Evolutionary conservation across 805 yeast species (phyloP), one percentile per base, ranked within the genome.

Genomic region (Wickerhamomyces subpelliculosus): DNA sequence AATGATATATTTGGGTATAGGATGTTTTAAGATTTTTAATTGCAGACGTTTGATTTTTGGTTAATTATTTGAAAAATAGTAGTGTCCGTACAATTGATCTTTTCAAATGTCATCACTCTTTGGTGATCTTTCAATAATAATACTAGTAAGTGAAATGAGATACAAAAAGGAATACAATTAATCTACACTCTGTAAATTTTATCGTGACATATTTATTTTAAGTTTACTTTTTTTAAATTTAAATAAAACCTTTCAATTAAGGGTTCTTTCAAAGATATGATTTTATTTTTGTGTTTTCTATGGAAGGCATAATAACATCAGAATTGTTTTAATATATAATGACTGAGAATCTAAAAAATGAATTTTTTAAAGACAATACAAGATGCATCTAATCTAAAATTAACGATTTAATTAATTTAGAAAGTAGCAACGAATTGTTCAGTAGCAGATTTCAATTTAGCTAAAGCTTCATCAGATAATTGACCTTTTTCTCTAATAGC

Each of bases 341-440:
- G 34, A 36, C 35, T 36, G 27, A 18, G 6, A 27, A 16, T 27
- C 12, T 27, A 18, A 11, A 16, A 12, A 12, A 12, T 27, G 9
- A 16, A 27, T 16, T 27, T 27, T 14, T 27, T 27, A 14, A 16
- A 8, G 9, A 17, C 21, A 23, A 34, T 25, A n/a, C 33, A 26
- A 32, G 25, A 30, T 32, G 32, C 13, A 32, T 37, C 30, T 32
- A 31, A 32, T 34, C 23, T 32, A 39, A 26, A 14, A 23, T 14
- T 12, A 23, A n/a, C n/a, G n/a, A n/a, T n/a, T n/a, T n/a, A n/a
- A n/a, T n/a, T n/a, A 27, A 34, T 52, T 74, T 75, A 76, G 75
- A 89, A 90, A 64, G 97, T 79, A 63, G 95, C 83, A 65, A 83
- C 80, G 70, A 93, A 93, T 60, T 89, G 73, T 75, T 86, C 90